Base-by-base conservation (phyloP, 345 rosid species). In the Eucalyptus globulus region DNA sequence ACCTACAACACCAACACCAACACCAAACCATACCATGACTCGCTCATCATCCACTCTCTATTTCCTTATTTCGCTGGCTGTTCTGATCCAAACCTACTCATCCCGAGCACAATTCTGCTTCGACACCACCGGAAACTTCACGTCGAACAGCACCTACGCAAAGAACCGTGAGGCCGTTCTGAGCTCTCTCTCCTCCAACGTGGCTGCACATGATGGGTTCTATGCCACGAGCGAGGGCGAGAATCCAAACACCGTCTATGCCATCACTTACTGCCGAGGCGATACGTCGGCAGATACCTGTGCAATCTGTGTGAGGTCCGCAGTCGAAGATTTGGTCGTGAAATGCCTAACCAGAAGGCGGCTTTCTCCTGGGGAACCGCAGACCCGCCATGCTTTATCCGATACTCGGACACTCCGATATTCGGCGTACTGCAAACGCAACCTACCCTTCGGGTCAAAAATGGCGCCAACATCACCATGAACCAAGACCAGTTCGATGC, bases 341-440 rank as follows among this genome's bases (percentile, higher is more conserved):
- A 89, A 53, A 4, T 95, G 97, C 83, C 90, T 7, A 90, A 91
- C 83, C 92, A 91, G 76, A 94, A 90, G 11, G 93, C 91, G 87
- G 96, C 90, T 21, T 24, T 86, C 31, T 51, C 91, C 2, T 92
- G 92, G 93, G 87, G 37, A 44, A 37, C 14, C 11, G 89, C 44
- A 26, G 58, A 91, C 31, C 89, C 90, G 58, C 91, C 91, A 9
- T 94, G 95, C 88, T 9, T 90, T 1, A 88, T 94, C 49, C 93
- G 92, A 16, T 95, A 93, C 45, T 8, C 45, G 45, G 45, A 44
- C 45, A 44, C 10, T 44, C 45, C 45, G 45, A 44, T 44, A 9
- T 44, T 44, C 45, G 94, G 96, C 3, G 22, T 44, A 34, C 87
- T 93, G 40, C 91, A 90, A 87, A 90, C 89, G 8, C 40, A 87